Evolutionary conservation across 306 rosid species (phyloP).

Genomic region (Alnus rubra): DNA sequence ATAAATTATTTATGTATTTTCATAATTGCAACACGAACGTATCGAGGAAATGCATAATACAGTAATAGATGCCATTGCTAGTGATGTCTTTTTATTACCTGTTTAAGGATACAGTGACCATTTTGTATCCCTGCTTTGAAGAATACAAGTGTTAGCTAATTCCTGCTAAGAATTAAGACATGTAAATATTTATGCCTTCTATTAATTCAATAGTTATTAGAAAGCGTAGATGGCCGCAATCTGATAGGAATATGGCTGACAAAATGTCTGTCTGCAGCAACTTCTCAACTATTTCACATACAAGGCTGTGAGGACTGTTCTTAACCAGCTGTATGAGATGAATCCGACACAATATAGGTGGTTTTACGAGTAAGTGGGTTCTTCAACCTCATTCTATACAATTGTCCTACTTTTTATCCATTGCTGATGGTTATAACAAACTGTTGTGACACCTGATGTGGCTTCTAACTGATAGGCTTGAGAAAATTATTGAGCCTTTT

Average conservation of each 20-base stretch:
- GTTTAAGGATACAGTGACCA: neutral
- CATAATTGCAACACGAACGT: neutral
- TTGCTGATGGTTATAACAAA: neutral
- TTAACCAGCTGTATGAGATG: slow-evolving; percentile 92
- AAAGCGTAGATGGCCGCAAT: no score
- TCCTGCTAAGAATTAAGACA: neutral
- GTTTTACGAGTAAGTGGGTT: slow-evolving; percentile 80
- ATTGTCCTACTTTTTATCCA: neutral
- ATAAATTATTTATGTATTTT: neutral
- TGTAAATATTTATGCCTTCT: slow-evolving; percentile 9
- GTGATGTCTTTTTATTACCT: neutral
- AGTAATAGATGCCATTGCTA: neutral
- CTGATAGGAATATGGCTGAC: slow-evolving; percentile 32
- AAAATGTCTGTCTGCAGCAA: slow-evolving; percentile 65
- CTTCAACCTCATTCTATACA: neutral
- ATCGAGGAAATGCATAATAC: neutral
- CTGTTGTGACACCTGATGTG: neutral
- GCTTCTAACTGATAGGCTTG: neutral
- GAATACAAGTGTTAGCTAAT: neutral
- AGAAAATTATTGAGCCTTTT: neutral
- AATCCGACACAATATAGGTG: slow-evolving; percentile 86
- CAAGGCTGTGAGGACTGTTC: slow-evolving; percentile 95
- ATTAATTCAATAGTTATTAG: neutral
- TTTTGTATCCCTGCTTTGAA: no score
- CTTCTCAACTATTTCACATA: slow-evolving; percentile 86